Evolutionary conservation across 352 stramenopile species (phyloP).

Genomic region (Pythium sp.): DNA sequence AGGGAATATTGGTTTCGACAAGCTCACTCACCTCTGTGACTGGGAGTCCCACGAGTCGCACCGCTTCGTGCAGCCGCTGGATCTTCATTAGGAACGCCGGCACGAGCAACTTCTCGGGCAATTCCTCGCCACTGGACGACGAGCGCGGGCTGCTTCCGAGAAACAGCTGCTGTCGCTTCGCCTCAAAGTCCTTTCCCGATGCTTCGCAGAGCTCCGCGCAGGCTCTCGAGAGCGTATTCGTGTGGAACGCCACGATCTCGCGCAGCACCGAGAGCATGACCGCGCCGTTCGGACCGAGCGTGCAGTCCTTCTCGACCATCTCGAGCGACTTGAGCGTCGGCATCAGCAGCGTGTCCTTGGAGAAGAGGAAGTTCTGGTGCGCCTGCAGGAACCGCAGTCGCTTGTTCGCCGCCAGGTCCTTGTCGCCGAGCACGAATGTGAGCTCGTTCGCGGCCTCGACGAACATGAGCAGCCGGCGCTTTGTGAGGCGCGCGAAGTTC

Average conservation of each 20-base stretch:
- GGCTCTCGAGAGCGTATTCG: constrained; percentile 25
- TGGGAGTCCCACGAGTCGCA: constrained; percentile 38
- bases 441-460: constrained; percentile 59
- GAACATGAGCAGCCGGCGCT: constrained; percentile 68
- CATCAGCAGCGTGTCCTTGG: constrained; percentile 59
- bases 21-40: constrained; percentile 25
- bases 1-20: no score
- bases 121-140: constrained; percentile 10
- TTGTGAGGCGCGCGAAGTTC: constrained; percentile 70
- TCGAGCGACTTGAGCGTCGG: constrained; percentile 58
- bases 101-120: constrained; percentile 13
- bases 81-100: constrained; percentile 29
- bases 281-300: constrained; percentile 42
- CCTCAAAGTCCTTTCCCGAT: constrained; percentile 52
- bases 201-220: constrained; percentile 42
- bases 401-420: constrained; percentile 20
- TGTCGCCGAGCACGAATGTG: constrained; percentile 28
- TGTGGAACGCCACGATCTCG: constrained; percentile 38
- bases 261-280: constrained; percentile 40
- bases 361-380: constrained; percentile 67
- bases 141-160: constrained; percentile 7
- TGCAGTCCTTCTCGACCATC: constrained; percentile 39
- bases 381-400: constrained; percentile 58
- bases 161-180: constrained; percentile 47
- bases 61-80: constrained; percentile 28